These are phyloP conservation scores for Blastomyces parvus DNA, from an alignment of 2,329 filamentous ascomycete species.

Conservation along the genomic window DNA sequence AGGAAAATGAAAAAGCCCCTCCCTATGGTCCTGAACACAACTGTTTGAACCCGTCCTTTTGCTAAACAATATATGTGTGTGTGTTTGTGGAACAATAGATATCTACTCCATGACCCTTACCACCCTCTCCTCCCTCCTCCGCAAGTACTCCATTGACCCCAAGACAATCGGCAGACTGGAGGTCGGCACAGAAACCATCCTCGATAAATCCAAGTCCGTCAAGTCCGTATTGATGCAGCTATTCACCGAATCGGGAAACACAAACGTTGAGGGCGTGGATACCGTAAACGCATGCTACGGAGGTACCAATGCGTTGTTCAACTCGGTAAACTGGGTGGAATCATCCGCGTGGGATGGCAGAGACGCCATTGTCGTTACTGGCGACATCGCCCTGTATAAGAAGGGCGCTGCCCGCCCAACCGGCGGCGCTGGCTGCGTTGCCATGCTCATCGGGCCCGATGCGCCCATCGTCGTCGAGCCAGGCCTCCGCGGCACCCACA, in stretches of 20 bases:
- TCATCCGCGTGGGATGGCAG: conserved; percentile 78
- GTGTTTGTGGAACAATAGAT: conserved; percentile 43
- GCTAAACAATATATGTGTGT: too few species aligned
- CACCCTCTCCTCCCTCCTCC: conserved; percentile 64
- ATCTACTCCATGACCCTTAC: conserved; percentile 82
- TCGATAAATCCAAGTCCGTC: conserved; percentile 78
- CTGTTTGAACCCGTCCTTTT: not conserved
- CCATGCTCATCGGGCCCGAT: conserved; percentile 64
- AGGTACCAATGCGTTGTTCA: conserved; percentile 70
- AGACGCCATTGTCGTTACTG: conserved; percentile 64
- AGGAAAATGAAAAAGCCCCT: not conserved
- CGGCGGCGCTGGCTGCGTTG: conserved; percentile 64
- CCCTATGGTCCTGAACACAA: not conserved
- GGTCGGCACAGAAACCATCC: conserved; percentile 69
- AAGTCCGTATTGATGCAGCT: conserved; percentile 76
- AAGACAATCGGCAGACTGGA: conserved; percentile 65
- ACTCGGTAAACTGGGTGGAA: conserved; percentile 70
- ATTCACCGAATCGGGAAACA: conserved; percentile 59
- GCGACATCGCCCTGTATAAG: conserved; percentile 71
- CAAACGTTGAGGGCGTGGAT: conserved; percentile 68
- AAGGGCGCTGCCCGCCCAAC: conserved; percentile 70
- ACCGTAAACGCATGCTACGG: conserved; percentile 75
- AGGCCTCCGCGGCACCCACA: conserved; percentile 65
- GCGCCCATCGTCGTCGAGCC: conserved; percentile 64
- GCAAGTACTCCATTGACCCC: conserved; percentile 73